phyloP scores from a whole-genome alignment of 805 yeast species.

The Monosporozyma yasuniensis region DNA sequence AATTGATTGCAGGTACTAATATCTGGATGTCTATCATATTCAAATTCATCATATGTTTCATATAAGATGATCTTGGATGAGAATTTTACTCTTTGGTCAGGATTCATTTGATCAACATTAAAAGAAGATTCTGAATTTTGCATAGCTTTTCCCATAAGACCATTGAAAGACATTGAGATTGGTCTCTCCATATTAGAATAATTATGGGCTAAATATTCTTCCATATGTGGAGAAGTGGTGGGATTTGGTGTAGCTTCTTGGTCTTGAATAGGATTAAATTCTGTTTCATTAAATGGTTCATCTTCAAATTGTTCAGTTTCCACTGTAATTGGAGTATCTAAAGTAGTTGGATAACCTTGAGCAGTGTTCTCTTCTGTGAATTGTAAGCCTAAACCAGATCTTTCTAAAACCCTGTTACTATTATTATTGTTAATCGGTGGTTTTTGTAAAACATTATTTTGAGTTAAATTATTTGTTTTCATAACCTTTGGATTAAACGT shows the following conservation, averaged over 20 bases:
- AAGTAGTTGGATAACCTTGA: slow-evolving; percentile 3
- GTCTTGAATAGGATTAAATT: slow-evolving; percentile 1
- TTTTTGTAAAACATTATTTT: neutral
- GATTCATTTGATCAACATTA: neutral
- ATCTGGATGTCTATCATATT: slow-evolving; percentile 90
- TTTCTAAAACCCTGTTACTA: too few relatives aligned
- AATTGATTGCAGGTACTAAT: slow-evolving; percentile 85
- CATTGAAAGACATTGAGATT: slow-evolving; percentile 48
- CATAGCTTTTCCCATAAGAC: slow-evolving; percentile 51
- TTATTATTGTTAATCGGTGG: neutral
- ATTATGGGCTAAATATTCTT: slow-evolving; percentile 3
- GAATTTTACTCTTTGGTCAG: slow-evolving; percentile 34
- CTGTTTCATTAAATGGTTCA: slow-evolving; percentile 20
- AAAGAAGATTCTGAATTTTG: slow-evolving; percentile 26
- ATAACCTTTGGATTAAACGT: slow-evolving; percentile 3
- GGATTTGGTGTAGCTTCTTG: neutral
- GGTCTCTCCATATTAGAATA: slow-evolving; percentile 22
- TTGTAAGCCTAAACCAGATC: neutral
- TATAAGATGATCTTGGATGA: slow-evolving; percentile 75
- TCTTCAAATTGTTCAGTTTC: slow-evolving; percentile 17
- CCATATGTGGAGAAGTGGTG: slow-evolving; percentile 4
- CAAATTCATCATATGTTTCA: slow-evolving; percentile 74
- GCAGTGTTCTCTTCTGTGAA: neutral
- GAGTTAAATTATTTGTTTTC: neutral
- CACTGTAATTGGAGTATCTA: neutral